Base-by-base conservation (phyloP, 2,329 filamentous ascomycete genomes). In the Xylaria sp. region DNA sequence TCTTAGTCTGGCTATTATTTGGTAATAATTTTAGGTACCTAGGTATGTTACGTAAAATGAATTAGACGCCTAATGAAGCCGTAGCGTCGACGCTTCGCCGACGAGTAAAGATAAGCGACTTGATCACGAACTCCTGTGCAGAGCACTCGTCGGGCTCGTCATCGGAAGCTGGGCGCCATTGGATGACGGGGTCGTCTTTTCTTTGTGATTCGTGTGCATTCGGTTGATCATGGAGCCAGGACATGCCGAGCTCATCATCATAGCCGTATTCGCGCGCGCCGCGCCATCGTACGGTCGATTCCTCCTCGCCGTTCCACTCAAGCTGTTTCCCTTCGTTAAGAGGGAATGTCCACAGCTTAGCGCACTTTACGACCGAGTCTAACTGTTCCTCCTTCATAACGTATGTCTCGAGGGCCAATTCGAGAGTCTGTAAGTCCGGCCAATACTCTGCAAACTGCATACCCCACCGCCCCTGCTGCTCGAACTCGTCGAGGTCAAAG, bases 321-420 rank as follows among this genome's bases (percentile, higher is more conserved):
- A 77, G 67, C 55, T 69, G 63, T 37, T 60, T 76, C 12, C 71
- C 73, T 15, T 72, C 66, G 12, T 66, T 55, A 3, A 74, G 65
- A 1, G 75, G 74, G 34, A 77, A 77, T 7, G 66, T 74, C 76
- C 75, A 77, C 18, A 78, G 48, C 67, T 74, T 76, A 23, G 75
- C 76, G 32, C 76, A 76, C 37, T 75, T 41, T 0, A 74, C 41
- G 1, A 77, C 76, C 6, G 68, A 60, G 20, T 76, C 74, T 15
- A 78, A 65, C 55, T 78, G 76, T 3, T 56, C 48, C 54, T 73
- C 57, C 50, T 78, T 78, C 66, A 44, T 58, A 7, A 34, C 66
- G 54, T 76, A 75, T 1, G 74, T 76, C 62, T 78, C 76, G 10
- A 78, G 58, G 20, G 72, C 72, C 3, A 78, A 67, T 61, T 76